phyloP scores from a whole-genome alignment of 129 eudicot genomes.

The Flaveria trinervia region DNA sequence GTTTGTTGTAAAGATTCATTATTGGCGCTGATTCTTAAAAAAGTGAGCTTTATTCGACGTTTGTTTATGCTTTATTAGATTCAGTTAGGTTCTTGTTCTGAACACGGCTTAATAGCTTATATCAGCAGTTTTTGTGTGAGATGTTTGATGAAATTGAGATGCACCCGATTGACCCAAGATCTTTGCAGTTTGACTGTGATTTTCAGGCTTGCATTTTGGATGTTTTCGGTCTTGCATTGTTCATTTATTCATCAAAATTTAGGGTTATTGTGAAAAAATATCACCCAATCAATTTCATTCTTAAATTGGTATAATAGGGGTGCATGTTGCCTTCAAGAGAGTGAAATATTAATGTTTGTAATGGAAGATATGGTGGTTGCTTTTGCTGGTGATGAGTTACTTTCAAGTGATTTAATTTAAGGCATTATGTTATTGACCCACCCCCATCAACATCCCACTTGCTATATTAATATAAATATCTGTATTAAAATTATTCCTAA shows the following conservation, averaged over 20 bases:
- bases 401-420: slow-evolving; percentile 26
- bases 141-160: not conserved
- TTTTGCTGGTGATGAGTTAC: slow-evolving; percentile 29
- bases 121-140: slow-evolving; percentile 13
- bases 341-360: slow-evolving; percentile 25
- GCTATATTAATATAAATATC: slow-evolving; percentile 26
- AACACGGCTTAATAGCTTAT: not conserved
- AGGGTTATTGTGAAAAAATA: not conserved
- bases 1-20: slow-evolving; percentile 33
- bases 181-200: not conserved
- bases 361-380: slow-evolving; percentile 32
- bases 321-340: slow-evolving; percentile 19
- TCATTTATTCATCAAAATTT: not conserved
- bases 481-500: slow-evolving; percentile 15
- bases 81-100: not conserved
- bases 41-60: slow-evolving; percentile 16
- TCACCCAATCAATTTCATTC: not conserved
- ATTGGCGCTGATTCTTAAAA: slow-evolving; percentile 21
- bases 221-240: not conserved
- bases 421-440: slow-evolving; percentile 32
- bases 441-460: slow-evolving; percentile 17
- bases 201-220: not conserved
- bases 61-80: not conserved
- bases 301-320: slow-evolving; percentile 11
- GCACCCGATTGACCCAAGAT: not conserved